phyloP scores from a whole-genome alignment of 148 eudicot genomes.

The Cornus florida region DNA sequence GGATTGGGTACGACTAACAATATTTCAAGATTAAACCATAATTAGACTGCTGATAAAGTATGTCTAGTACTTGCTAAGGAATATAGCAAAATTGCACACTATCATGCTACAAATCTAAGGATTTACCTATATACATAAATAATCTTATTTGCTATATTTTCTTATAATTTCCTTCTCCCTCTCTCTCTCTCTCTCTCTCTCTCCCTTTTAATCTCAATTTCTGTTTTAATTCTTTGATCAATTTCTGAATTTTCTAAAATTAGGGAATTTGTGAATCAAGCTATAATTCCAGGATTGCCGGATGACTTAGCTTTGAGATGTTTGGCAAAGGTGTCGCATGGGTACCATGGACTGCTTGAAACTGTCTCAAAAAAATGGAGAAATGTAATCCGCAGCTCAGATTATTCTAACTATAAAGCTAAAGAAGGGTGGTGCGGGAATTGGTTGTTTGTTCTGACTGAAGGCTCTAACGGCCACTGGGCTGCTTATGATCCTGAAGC shows the following conservation, averaged over 20 bases:
- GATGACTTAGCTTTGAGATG: constrained; percentile 19
- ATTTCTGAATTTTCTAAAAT: neutral
- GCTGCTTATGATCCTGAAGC: constrained; percentile 21
- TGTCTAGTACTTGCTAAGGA: too few relatives aligned
- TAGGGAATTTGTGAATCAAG: constrained; percentile 14
- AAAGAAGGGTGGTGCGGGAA: constrained; percentile 15
- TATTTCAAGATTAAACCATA: neutral
- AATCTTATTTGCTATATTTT: too few relatives aligned
- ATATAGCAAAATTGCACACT: too few relatives aligned
- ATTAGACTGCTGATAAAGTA: neutral
- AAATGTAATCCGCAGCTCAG: constrained; percentile 14
- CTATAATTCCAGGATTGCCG: constrained; percentile 18
- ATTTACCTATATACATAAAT: too few relatives aligned
- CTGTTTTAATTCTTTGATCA: neutral
- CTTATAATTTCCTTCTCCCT: too few relatives aligned
- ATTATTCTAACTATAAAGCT: constrained; percentile 7
- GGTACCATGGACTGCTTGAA: constrained; percentile 16
- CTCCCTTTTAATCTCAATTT: neutral
- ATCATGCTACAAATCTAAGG: too few relatives aligned
- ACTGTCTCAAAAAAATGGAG: constrained; percentile 15
- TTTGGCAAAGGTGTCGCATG: constrained; percentile 16
- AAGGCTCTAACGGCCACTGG: constrained; percentile 13
- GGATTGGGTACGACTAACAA: neutral
- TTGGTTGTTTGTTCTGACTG: constrained; percentile 15
- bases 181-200: too few relatives aligned